Base-by-base conservation (phyloP, 345 rosid species). In the Toxicodendron radicans region DNA sequence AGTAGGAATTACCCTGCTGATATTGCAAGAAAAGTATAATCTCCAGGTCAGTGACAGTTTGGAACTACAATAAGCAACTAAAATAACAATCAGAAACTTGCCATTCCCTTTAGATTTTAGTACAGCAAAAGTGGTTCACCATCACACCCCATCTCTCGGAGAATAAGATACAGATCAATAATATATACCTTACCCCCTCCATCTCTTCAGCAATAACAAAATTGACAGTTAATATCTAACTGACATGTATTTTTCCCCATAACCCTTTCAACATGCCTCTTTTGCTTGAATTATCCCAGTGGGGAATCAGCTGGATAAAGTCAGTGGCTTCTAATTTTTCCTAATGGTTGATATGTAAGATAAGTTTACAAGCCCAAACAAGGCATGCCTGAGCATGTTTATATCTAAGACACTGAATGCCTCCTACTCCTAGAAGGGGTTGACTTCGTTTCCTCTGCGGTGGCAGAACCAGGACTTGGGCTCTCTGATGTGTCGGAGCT, bases 361-460 rank as follows among this genome's bases (percentile, higher is more conserved):
- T 68, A 18, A 79, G 68, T 75, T 78, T 83, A 81, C 81, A 81
- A 68, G 72, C 85, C 71, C 71, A 69, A 52, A 32, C 67, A 38
- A 54, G 14, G 18, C 68, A 58, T 35, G 30, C 60, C 71, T 12
- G n/a, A 6, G 16, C 38, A 16, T 14, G 56, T 30, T 21, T 16
- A 14, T 3, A 16, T 32, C 80, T 83, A 84, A 24, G 94, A 87
- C 21, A 83, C 70, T 0, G 87, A 90, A 46, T 83, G 87, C 78
- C 91, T 90, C 82, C 89, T 73, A 82, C 86, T 88, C 76, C 89
- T 87, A n/a, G 97, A 87, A 11, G 90, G 92, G 17, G 92, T 89
- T 0, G 91, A 92, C 78, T 94, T 94, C 24, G 83, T 88, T 61
- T 92, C 97, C 51, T 83, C 95, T 1, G 87, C 91, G 30, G 73